Base-by-base conservation (phyloP, 192 early-diverging fungal genomes). In the Coemansia sp. region DNA sequence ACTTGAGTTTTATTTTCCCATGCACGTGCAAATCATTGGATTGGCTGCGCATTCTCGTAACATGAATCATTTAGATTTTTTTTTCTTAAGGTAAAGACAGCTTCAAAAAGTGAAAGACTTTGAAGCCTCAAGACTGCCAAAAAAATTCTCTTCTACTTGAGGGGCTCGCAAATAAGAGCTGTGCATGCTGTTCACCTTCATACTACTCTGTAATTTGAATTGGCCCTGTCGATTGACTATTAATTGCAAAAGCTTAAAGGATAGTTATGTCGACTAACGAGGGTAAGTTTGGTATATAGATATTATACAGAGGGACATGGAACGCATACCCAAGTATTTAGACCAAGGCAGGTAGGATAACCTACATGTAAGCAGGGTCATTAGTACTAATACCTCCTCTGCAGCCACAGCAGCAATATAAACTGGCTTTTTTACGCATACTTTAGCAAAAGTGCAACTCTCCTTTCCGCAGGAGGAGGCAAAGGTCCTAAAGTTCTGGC, bases 391-490 rank as follows among this genome's bases (percentile, higher is more conserved):
- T 38, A 38, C 34, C 10, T 38, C 34, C 34, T 38, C 34, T 38
- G 19, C 19, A 23, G 22, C 38, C 22, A 23, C 14, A 25, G 54
- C 54, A 28, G 12, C 27, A 27, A 31, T 18, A 18, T 26, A 56
- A 14, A n/a, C 28, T 52, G 21, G 25, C 56, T 52, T 27, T n/a
- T 31, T 26, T 50, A 19, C n/a, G 23, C n/a, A 22, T 49, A 4
- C 19, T 19, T 10, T 74, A 73, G 76, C 56, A 14, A 60, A 53
- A 22, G 51, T 57, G 54, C 81, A 77, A 58, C 81, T 90, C 69
- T 93, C 90, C 60, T 99, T 99, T 78, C 96, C 96, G 49, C 84
- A 85, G 62, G 95, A 96, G 81, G 97, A 99, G 71, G 90, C 94
- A 71, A 95, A 92, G 82, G 86, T 97, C 47, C 86, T 96, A 48